These are phyloP conservation scores for Verruconis gallopava DNA, from an alignment of 2,329 filamentous ascomycete species.

Conservation along the genomic window DNA sequence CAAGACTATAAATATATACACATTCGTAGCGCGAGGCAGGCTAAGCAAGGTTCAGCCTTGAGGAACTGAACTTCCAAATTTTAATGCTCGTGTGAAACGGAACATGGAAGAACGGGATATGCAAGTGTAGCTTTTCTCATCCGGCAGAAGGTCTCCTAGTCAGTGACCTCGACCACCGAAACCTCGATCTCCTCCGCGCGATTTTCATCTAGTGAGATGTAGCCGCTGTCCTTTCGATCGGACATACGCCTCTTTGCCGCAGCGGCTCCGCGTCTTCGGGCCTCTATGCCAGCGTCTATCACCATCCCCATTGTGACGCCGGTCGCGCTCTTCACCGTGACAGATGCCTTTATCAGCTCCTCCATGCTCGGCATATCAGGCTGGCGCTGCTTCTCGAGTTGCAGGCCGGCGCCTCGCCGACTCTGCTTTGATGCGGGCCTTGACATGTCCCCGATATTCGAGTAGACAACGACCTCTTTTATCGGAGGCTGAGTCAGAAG, in stretches of 20 bases:
- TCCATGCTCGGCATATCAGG: background rate
- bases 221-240: conserved; percentile 6
- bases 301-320: conserved; percentile 9
- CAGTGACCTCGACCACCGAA: conserved; percentile 1
- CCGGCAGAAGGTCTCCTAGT: background rate
- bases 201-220: background rate
- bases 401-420: background rate
- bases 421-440: background rate
- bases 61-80: too few species aligned
- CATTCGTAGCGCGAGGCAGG: too few species aligned
- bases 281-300: conserved; percentile 3
- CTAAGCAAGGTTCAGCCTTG: too few species aligned
- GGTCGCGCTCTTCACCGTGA: background rate
- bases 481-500: conserved; percentile 6
- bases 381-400: background rate
- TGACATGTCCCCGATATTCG: background rate
- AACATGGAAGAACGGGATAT: too few species aligned
- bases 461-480: conserved; percentile 5
- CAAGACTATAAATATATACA: too few species aligned
- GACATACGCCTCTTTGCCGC: background rate
- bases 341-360: conserved; percentile 5
- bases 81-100: too few species aligned
- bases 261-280: background rate
- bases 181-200: background rate
- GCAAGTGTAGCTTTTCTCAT: too few species aligned